Conservation (phyloP, 2,329 filamentous ascomycete species). For the Ascochyta viciae-villosae region DNA sequence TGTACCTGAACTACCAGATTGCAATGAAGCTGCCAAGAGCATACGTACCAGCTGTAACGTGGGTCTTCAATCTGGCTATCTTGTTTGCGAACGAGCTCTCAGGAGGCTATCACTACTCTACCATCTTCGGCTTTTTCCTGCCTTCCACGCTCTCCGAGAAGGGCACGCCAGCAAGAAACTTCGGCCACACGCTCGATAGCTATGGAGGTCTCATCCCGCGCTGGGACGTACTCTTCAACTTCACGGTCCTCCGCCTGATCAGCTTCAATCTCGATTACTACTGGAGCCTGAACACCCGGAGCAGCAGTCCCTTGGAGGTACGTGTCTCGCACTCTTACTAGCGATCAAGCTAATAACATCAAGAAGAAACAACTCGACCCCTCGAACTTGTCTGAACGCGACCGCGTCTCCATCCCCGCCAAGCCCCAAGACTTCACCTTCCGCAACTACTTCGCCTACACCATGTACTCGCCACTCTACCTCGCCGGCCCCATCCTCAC, state of each 20-base stretch:
- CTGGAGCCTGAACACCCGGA: constrained; percentile 77
- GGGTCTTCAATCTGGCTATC: constrained; percentile 85
- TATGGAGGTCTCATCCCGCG: constrained; percentile 83
- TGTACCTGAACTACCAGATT: constrained; percentile 82
- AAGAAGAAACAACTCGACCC: constrained; percentile 99
- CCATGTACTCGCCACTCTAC: constrained; percentile 91
- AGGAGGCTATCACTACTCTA: constrained; percentile 75
- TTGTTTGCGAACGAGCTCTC: constrained; percentile 90
- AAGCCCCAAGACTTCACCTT: constrained; percentile 74
- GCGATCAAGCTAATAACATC: constrained; percentile 64
- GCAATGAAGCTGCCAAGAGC: constrained; percentile 73
- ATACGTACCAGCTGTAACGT: constrained; percentile 78
- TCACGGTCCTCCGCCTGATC: constrained; percentile 89
- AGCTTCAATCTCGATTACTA: constrained; percentile 98
- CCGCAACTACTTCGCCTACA: constrained; percentile 87
- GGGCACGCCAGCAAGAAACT: constrained; percentile 58
- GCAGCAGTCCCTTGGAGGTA: constrained; percentile 80
- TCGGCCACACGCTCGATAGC: constrained; percentile 77
- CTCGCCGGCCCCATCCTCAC: constrained; percentile 92
- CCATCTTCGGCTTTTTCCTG: constrained; percentile 64
- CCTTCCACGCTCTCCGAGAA: constrained; percentile 52
- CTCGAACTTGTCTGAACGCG: constrained; percentile 82
- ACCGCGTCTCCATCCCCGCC: constrained; percentile 81
- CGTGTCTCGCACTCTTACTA: constrained; percentile 36
- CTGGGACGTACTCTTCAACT: constrained; percentile 98